A percentile compares a stretch with the other conserved stretches of the same genome.
phyloP scores from a whole-genome alignment of 371 early-diverging fungal genomes.

The Mortierella sp. region DNA sequence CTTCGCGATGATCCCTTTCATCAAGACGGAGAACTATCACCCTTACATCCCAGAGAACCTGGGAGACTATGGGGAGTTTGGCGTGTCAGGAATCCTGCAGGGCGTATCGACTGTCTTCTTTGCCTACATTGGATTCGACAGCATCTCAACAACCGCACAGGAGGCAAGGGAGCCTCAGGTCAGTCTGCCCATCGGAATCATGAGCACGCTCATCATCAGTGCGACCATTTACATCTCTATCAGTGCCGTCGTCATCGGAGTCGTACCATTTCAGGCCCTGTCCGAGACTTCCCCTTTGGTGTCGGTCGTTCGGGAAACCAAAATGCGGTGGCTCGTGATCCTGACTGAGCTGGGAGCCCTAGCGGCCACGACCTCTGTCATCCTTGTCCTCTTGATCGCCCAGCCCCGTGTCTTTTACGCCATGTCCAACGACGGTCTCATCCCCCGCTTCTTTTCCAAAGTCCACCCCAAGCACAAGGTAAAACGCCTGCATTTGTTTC shows the following conservation, averaged over 20 bases:
- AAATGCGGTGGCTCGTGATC: slow-evolving; percentile 77
- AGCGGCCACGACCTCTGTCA: slow-evolving; percentile 83
- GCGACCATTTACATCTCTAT: slow-evolving; percentile 79
- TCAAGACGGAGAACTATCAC: slow-evolving; percentile 76
- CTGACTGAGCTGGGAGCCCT: slow-evolving; percentile 84
- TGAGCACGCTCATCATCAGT: slow-evolving; percentile 80
- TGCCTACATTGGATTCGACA: slow-evolving; percentile 92
- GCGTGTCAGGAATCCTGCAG: slow-evolving; percentile 79
- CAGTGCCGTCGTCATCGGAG: slow-evolving; percentile 82
- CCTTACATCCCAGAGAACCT: slow-evolving; percentile 85
- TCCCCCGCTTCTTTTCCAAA: slow-evolving; percentile 78
- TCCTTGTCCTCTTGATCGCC: slow-evolving; percentile 80
- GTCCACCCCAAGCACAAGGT: slow-evolving; percentile 66
- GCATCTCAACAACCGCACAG: slow-evolving; percentile 89
- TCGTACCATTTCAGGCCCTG: slow-evolving; percentile 71
- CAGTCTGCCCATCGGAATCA: slow-evolving; percentile 91
- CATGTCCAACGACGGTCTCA: slow-evolving; percentile 90
- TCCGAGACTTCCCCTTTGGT: slow-evolving; percentile 73
- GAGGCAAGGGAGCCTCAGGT: slow-evolving; percentile 87
- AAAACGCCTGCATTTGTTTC: too few species aligned
- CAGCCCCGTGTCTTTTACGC: slow-evolving; percentile 92
- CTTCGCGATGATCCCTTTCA: slow-evolving; percentile 72
- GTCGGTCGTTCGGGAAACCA: slow-evolving; percentile 70
- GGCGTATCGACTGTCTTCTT: slow-evolving; percentile 90
- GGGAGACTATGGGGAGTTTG: slow-evolving; percentile 69